These are phyloP conservation scores for Coleophoma cylindrospora DNA, from an alignment of 2,329 filamentous ascomycete genomes.

Conservation along the genomic window DNA sequence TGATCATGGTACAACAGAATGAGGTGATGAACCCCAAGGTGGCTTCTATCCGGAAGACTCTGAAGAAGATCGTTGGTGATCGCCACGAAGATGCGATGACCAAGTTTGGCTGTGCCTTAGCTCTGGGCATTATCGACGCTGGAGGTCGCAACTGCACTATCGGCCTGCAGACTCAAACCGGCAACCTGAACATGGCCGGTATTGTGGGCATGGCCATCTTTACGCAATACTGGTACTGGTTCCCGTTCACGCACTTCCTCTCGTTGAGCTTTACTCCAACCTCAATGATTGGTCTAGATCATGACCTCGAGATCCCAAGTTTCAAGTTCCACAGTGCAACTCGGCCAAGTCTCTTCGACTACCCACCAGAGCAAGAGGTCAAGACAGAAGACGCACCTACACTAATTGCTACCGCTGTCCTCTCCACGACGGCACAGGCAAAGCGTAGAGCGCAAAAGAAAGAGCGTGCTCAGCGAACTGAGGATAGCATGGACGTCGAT, in stretches of 20 bases:
- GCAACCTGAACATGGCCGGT: conserved; percentile 97
- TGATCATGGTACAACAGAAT: conserved; percentile 99
- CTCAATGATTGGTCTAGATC: conserved; percentile 88
- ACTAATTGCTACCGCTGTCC: conserved; percentile 88
- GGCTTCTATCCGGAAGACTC: conserved; percentile 79
- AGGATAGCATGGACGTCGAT: conserved; percentile 89
- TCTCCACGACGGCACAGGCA: conserved; percentile 95
- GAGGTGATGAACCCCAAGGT: conserved; percentile 99
- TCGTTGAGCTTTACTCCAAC: conserved; percentile 96
- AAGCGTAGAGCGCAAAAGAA: conserved; percentile 93
- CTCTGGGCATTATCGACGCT: conserved; percentile 94
- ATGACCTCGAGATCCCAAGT: conserved; percentile 86
- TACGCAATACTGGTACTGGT: conserved; percentile 99
- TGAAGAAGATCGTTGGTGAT: conserved; percentile 90
- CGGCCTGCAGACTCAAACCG: conserved; percentile 93
- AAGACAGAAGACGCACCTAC: conserved; percentile 92
- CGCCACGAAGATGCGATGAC: conserved; percentile 99
- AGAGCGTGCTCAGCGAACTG: conserved; percentile 80
- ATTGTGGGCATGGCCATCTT: conserved; percentile 98
- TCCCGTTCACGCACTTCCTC: conserved; percentile 96
- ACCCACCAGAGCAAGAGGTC: conserved; percentile 92
- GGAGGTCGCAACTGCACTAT: conserved; percentile 98
- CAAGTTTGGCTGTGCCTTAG: conserved; percentile 93
- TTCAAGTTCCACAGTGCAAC: conserved; percentile 97
- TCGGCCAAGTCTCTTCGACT: conserved; percentile 92